These are phyloP conservation scores for Trichophaea hybrida DNA, from an alignment of 2,329 filamentous ascomycete species.

Conservation along the genomic window DNA sequence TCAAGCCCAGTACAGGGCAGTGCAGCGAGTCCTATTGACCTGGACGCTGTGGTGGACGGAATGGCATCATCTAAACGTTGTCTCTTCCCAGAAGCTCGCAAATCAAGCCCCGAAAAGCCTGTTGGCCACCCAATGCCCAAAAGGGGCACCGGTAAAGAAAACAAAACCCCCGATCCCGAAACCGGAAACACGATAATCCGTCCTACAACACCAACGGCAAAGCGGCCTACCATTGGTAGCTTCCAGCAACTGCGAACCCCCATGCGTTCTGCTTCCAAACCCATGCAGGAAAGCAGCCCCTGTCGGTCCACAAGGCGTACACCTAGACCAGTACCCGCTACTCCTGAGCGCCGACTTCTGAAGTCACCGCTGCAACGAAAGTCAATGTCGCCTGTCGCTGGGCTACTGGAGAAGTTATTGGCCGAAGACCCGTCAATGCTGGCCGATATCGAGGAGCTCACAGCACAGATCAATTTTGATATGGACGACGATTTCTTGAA, in stretches of 20 bases:
- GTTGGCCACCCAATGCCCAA: slow-evolving; percentile 10
- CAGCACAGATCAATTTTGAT: slow-evolving; percentile 26
- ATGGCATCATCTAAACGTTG: slow-evolving; percentile 48
- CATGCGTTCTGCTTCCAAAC: slow-evolving; percentile 1
- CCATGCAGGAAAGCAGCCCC: slow-evolving; percentile 8
- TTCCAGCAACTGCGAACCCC: slow-evolving; percentile 32
- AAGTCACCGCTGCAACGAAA: slow-evolving; percentile 14
- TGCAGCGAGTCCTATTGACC: slow-evolving; percentile 42
- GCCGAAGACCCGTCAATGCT: slow-evolving; percentile 20
- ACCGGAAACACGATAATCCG: slow-evolving; percentile 28
- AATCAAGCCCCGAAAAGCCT: slow-evolving; percentile 42
- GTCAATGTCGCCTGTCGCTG: slow-evolving; percentile 25
- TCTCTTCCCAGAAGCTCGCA: slow-evolving; percentile 63
- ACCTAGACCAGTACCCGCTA: slow-evolving; percentile 7
- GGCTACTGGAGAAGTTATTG: slow-evolving; percentile 30
- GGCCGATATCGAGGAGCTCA: slow-evolving; percentile 27
- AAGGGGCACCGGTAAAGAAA: slow-evolving; percentile 45
- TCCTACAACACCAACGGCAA: slow-evolving; percentile 13
- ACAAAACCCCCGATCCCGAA: slow-evolving; percentile 39
- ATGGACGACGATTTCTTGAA: slow-evolving; percentile 31
- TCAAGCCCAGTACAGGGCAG: slow-evolving; percentile 45
- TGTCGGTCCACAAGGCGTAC: slow-evolving; percentile 1
- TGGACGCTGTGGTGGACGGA: slow-evolving; percentile 38
- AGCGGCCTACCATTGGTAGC: slow-evolving; percentile 5
- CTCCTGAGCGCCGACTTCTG: slow-evolving; percentile 24